These are phyloP conservation scores for Gonium pectorale DNA, from an alignment of 139 green algal species.

Conservation along the genomic window DNA sequence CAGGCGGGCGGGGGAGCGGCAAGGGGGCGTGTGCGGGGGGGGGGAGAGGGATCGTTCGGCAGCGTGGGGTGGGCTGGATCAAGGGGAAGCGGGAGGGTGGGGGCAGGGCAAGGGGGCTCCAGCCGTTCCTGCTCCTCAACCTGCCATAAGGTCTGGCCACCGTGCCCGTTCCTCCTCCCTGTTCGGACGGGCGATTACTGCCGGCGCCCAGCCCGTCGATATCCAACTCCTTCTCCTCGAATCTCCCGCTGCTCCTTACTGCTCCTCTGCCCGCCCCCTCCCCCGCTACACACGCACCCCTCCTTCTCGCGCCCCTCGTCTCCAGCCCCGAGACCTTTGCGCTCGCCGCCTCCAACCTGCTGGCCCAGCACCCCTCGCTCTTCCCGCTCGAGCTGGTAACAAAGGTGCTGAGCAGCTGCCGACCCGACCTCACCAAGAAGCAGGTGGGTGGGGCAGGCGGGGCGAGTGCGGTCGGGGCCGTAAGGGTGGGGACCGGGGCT, in stretches of 20 bases:
- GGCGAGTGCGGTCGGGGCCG: background rate
- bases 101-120: background rate
- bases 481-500: too few species aligned
- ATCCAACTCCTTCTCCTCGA: too few species aligned
- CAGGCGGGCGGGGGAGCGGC: slow-evolving; percentile 2
- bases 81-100: background rate
- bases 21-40: background rate
- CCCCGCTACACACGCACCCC: background rate
- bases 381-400: slow-evolving; percentile 18
- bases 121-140: too few species aligned
- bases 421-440: slow-evolving; percentile 24
- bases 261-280: background rate
- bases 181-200: too few species aligned
- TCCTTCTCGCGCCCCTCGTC: background rate
- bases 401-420: background rate
- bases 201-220: too few species aligned
- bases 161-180: too few species aligned
- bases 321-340: slow-evolving; percentile 30
- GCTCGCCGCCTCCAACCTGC: slow-evolving; percentile 32
- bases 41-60: background rate
- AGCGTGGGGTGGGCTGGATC: background rate
- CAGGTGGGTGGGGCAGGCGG: background rate
- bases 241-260: background rate
- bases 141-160: too few species aligned
- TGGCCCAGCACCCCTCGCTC: background rate